phyloP scores from a whole-genome alignment of 129 eudicot species.

The Deinandra increscens region DNA sequence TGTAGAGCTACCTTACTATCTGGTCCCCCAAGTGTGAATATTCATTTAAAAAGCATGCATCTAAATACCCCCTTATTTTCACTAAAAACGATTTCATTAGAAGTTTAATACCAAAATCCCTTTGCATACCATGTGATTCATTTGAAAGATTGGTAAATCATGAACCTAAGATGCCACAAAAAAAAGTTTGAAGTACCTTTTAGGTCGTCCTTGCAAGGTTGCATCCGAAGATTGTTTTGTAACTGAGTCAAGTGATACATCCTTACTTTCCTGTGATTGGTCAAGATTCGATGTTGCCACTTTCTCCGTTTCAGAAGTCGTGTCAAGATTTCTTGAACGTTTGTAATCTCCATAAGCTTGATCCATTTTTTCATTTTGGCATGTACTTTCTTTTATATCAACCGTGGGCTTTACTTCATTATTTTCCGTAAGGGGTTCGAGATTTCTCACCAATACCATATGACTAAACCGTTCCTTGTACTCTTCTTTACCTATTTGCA shows the following conservation, averaged over 20 bases:
- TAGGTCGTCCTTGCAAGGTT: slow-evolving; percentile 59
- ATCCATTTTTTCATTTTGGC: slow-evolving; percentile 2
- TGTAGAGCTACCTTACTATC: neutral
- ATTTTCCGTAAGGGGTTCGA: slow-evolving; percentile 33
- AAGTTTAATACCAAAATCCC: neutral
- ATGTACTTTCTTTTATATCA: slow-evolving; percentile 21
- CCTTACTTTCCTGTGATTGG: slow-evolving; percentile 27
- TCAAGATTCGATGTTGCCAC: slow-evolving; percentile 19
- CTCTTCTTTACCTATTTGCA: slow-evolving; percentile 58
- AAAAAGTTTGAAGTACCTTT: slow-evolving; percentile 46
- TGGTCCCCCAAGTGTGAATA: neutral
- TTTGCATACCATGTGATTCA: neutral
- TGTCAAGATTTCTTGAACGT: slow-evolving; percentile 12
- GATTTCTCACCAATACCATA: slow-evolving; percentile 60
- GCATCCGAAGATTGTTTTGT: slow-evolving; percentile 36
- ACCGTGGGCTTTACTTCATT: slow-evolving; percentile 17
- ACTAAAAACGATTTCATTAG: neutral
- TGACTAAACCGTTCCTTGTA: slow-evolving; percentile 63
- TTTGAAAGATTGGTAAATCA: neutral
- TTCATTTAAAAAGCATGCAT: neutral
- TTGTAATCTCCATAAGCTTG: slow-evolving; percentile 34
- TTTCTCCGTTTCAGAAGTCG: slow-evolving; percentile 11
- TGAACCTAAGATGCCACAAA: neutral
- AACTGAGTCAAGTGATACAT: slow-evolving; percentile 20
- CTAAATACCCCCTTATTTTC: neutral